Percentiles rank a stretch among this genome's conserved stretches.
Evolutionary conservation across 1,284 basidiomycete species (phyloP).

Genomic region (Agaricales sp.): DNA sequence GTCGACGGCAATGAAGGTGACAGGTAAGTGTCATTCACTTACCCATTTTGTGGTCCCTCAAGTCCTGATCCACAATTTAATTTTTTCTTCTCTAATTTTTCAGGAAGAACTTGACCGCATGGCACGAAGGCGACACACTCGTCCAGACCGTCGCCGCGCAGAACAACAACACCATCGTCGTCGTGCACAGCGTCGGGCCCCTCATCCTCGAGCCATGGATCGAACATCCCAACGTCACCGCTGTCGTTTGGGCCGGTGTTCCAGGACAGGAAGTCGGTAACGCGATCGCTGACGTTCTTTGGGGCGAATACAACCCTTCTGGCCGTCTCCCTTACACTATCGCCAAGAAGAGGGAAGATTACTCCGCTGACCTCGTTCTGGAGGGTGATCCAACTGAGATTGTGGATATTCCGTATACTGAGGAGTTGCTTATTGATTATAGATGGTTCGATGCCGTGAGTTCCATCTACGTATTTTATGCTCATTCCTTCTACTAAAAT

Average conservation of each 20-base stretch:
- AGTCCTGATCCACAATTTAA: background rate
- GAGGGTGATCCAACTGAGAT: conserved; percentile 28
- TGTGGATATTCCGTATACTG: conserved; percentile 52
- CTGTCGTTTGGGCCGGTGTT: conserved; percentile 52
- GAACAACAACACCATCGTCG: conserved; percentile 75
- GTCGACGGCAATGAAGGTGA: conserved; percentile 73
- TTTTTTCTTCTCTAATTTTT: conserved; percentile 13
- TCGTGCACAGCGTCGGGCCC: conserved; percentile 71
- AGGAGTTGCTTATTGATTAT: conserved; percentile 70
- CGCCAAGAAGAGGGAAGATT: conserved; percentile 58
- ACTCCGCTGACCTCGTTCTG: conserved; percentile 48
- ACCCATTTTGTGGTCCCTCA: background rate
- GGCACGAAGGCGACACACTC: conserved; percentile 65
- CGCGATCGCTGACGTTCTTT: conserved; percentile 63
- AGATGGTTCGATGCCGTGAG: conserved; percentile 63
- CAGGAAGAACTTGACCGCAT: conserved; percentile 75
- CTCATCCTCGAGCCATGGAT: conserved; percentile 71
- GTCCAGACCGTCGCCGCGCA: conserved; percentile 46
- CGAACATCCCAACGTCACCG: conserved; percentile 49
- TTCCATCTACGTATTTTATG: conserved; percentile 8
- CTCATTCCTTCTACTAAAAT: background rate
- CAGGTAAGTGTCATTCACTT: conserved; percentile 10
- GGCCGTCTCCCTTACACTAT: conserved; percentile 78
- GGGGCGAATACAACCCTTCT: conserved; percentile 62
- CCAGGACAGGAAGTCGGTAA: conserved; percentile 76